Evolutionary conservation across 352 stramenopile genomes (phyloP), one percentile per base, ranked within the genome.

Genomic region (Phytopythium chamaehyphon): DNA sequence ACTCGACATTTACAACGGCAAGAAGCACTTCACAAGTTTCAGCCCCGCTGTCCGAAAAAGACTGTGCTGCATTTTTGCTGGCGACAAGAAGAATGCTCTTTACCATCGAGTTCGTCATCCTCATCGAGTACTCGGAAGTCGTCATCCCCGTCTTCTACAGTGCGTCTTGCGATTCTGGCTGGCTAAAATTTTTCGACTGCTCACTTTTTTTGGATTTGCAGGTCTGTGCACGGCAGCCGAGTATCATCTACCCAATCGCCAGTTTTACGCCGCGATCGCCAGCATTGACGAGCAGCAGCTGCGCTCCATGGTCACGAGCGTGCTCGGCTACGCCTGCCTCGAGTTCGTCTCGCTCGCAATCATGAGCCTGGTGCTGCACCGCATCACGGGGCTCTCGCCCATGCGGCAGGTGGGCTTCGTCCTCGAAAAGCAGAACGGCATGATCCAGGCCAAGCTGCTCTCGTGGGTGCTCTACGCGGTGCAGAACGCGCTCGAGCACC

Each of bases 401-500:
- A 26, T 57, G 23, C 47, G 45, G 15, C 22, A 54, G 40, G 48
- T 58, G 14, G 52, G 48, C 2, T 62, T 58, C 24, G 48, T 62
- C 19, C 48, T 62, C 15, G 48, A 57, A 21, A 36, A 22, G 22
- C 36, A 28, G 9, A 43, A 50, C 36, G 24, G 38, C 6, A 50
- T 57, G 19, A 45, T 58, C 14, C 55, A 62, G 19, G 42, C 48
- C 6, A 62, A 51, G 21, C 26, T 62, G 18, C 43, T 58, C n/a
- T 28, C 57, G 21, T 54, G 48, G 43, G 54, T 58, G 4, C 57
- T 57, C 28, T 58, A 62, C 55, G 52, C 55, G 2, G 42, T 62
- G 8, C 49, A 62, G 36, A 57, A 62, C 28, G 53, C 55, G 14
- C 43, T 62, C 3, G 39, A 54, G 9, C 48, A 58, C 26, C 28